phyloP scores from a whole-genome alignment of 371 early-diverging fungal species.

The Catenaria anguillulae region DNA sequence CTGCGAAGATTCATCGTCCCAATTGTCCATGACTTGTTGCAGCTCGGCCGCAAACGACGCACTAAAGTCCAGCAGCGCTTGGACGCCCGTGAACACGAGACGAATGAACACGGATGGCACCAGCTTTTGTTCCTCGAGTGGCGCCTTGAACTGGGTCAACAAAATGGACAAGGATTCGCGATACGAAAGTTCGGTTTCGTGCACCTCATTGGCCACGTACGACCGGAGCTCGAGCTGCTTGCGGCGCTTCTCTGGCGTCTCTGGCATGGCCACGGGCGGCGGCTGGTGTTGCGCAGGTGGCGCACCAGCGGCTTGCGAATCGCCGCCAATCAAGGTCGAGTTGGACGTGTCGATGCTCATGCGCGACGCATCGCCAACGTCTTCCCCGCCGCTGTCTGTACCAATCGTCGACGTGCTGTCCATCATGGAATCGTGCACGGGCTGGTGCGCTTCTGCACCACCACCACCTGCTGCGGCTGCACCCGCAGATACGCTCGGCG shows the following conservation, averaged over 20 bases:
- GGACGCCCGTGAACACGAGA: neutral
- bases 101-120: neutral
- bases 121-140: neutral
- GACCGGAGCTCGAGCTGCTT: neutral
- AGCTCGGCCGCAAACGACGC: neutral
- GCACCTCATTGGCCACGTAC: neutral
- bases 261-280: no score
- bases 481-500: no score
- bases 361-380: no score
- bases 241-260: neutral
- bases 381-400: no score
- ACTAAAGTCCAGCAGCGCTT: neutral
- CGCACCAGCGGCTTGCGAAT: no score
- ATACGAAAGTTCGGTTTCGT: neutral
- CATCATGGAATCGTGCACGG: no score
- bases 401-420: no score
- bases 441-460: no score
- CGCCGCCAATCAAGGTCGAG: no score
- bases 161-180: neutral
- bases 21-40: neutral
- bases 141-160: neutral
- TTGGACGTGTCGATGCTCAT: no score
- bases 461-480: no score
- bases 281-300: no score
- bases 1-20: neutral